phyloP scores from a whole-genome alignment of 1,284 basidiomycete species.

The Rugosomyces carneus region DNA sequence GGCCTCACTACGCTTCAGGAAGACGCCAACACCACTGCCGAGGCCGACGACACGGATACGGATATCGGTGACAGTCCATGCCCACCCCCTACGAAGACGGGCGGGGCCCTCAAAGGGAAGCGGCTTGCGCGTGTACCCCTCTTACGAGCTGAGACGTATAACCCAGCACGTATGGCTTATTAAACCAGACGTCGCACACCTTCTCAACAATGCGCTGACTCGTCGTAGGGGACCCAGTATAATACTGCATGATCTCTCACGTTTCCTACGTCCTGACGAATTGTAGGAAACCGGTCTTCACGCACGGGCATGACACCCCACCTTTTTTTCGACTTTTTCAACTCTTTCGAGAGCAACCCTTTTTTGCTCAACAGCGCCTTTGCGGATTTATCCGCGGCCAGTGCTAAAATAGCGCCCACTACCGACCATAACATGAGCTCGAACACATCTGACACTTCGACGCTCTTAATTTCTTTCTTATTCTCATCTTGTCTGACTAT shows the following conservation, averaged over 20 bases:
- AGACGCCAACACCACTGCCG: constrained; percentile 48
- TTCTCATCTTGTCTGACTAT: constrained; percentile 16
- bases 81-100: constrained; percentile 58
- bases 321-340: constrained; percentile 9
- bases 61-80: constrained; percentile 78
- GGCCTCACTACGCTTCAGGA: constrained; percentile 57
- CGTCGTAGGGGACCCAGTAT: constrained; percentile 4
- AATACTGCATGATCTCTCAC: constrained; percentile 11
- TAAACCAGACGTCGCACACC: constrained; percentile 15
- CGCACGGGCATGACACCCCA: constrained; percentile 14
- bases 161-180: constrained; percentile 45
- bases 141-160: constrained; percentile 59
- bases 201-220: constrained; percentile 4
- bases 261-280: constrained; percentile 13
- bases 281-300: constrained; percentile 9
- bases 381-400: background rate
- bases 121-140: constrained; percentile 44
- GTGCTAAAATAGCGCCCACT: background rate
- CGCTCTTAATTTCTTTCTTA: background rate
- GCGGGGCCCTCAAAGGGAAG: constrained; percentile 45
- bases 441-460: background rate
- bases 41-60: constrained; percentile 66
- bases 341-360: constrained; percentile 7
- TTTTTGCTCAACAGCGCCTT: constrained; percentile 1
- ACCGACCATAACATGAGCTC: background rate